Base-by-base conservation (phyloP, 1,284 basidiomycete genomes). In the Testicularia cyperi region DNA sequence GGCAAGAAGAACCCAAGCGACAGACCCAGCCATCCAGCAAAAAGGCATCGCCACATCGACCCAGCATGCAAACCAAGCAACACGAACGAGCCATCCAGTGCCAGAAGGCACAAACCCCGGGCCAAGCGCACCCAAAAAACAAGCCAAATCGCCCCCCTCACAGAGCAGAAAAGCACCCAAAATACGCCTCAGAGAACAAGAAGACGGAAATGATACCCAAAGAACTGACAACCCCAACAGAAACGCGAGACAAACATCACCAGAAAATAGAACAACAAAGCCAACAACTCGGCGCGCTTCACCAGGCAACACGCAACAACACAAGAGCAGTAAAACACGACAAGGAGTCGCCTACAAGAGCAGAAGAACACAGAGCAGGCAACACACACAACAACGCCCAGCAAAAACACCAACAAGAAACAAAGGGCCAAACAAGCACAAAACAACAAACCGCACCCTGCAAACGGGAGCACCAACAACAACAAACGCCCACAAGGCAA, bases 211-310 rank as follows among this genome's bases (percentile, higher is more conserved):
- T 29, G 16, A 54, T 63, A 0, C 43, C 44, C 9, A 51, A 46
- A 12, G 68, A 70, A 16, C 48, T 70, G 7, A 41, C 36, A 15
- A 21, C 30, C 0, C 48, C 62, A 6, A 36, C 56, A 6, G 31
- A 40, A 9, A 58, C 68, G 0, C 25, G 66, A 16, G 40, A 44
- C 3, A 54, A 58, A 12, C 68, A 70, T 23, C 62, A 63, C 28
- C 22, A 38, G 24, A 65, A 70, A 38, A 34, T 70, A 27, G 65
- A 66, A 38, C 65, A 68, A 31, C 68, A 70, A 42, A 63, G 62
- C 5, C 43, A 44, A 27, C 52, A 53, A 34, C 63, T 70, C 44
- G 62, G 66, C 23, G 44, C 43, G 7, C 41, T 54, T 3, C 68
- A 70, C 36, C 38, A 42, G 4, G 56, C 51, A 9, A 27, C 69